Percentiles rank a stretch among this genome's conserved stretches.
Evolutionary conservation across 2,329 filamentous ascomycete species (phyloP).

Genomic region (Penicillium sp.): DNA sequence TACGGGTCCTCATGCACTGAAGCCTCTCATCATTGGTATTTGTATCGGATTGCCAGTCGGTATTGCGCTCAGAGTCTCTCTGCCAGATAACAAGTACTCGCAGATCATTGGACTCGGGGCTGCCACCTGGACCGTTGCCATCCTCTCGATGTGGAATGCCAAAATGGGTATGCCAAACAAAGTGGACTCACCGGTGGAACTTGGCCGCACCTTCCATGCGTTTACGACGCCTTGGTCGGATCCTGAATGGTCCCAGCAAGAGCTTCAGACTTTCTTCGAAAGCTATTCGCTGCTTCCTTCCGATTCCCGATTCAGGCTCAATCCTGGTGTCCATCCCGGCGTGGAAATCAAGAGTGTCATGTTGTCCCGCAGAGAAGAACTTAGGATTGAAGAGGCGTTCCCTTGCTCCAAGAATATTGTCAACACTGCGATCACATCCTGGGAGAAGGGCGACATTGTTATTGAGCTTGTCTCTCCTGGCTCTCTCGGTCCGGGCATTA

Average conservation of each 20-base stretch:
- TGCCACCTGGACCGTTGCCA: conserved; percentile 52
- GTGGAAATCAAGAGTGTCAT: conserved; percentile 44
- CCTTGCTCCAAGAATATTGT: conserved; percentile 38
- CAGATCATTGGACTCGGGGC: conserved; percentile 49
- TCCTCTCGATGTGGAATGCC: conserved; percentile 48
- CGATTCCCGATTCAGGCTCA: conserved; percentile 43
- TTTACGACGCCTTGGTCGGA: conserved; percentile 45
- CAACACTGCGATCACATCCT: conserved; percentile 31
- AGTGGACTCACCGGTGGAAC: conserved; percentile 32
- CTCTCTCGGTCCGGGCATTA: conserved; percentile 33
- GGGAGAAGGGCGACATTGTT: conserved; percentile 29
- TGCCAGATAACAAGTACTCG: conserved; percentile 43
- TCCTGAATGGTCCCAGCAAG: conserved; percentile 49
- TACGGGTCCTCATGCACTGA: conserved; percentile 48
- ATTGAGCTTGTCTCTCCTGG: conserved; percentile 35
- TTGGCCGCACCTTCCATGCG: conserved; percentile 40
- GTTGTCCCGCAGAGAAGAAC: conserved; percentile 35
- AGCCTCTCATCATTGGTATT: conserved; percentile 47
- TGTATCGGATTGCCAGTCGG: conserved; percentile 48
- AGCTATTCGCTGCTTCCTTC: conserved; percentile 40
- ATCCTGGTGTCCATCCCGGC: conserved; percentile 42
- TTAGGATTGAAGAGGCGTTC: conserved; percentile 44
- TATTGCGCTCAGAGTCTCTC: conserved; percentile 40
- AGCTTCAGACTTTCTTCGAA: conserved; percentile 48
- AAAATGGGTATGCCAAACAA: conserved; percentile 48